Evolutionary conservation across 2,329 filamentous ascomycete genomes (phyloP), one percentile per base, ranked within the genome.

Genomic region (Colletotrichum sp.): DNA sequence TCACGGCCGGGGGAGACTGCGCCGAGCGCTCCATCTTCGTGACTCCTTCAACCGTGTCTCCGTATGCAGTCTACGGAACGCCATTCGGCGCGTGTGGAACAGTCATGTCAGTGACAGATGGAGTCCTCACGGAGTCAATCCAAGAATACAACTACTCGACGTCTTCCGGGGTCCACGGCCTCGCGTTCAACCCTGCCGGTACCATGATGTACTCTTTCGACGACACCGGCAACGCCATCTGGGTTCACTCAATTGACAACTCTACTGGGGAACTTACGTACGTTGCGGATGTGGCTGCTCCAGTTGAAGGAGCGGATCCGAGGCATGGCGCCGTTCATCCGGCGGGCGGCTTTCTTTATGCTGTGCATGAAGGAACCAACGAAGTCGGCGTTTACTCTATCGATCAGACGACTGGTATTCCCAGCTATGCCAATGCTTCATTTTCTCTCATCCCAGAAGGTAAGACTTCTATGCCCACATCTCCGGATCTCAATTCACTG

Each of bases 131-230:
- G 9, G 68, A 71, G 28, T 34, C 60, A 8, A 65, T 65, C 22
- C 68, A 71, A 18, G 68, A 71, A 12, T 71, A 64, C 60, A 65
- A 71, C 68, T 71, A 71, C 68, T 56, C 39, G 7, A 55, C 68
- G 8, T 32, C 34, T 7, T 65, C 68, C 9, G 68, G 68, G 0
- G 68, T 71, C 2, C 68, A 71, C 5, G 68, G 68, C 13, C 15
- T 55, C 2, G 60, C 68, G 0, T 71, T 71, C 36, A 64, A 58
- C 9, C 56, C 56, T 3, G 25, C 27, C 0, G 68, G 58, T 13
- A 34, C 58, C 8, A 16, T 36, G 13, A 25, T 70, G 1, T 68
- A 68, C 22, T 55, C 65, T 1, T 55, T 58, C 28, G 65, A 68
- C 30, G 52, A 55, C 43, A n/a, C 52, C 4, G 65, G 43, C 27